Base-by-base conservation (phyloP, 2,329 filamentous ascomycete genomes). In the Diaporthe sp. region DNA sequence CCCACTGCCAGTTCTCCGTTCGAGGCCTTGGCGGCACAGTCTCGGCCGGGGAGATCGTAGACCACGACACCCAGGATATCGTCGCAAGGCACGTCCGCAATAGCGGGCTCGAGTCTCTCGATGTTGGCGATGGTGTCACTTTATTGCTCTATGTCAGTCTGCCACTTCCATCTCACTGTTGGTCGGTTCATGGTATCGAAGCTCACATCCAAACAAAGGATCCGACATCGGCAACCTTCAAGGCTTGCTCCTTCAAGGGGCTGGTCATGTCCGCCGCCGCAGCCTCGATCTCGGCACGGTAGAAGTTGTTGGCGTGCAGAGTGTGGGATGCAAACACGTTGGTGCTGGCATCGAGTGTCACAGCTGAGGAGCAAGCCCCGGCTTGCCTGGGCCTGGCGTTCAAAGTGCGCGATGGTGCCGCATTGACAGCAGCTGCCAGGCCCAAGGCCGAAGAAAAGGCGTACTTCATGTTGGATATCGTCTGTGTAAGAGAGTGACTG, bases 171-270 rank as follows among this genome's bases (percentile, higher is more conserved):
- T 9, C 9, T 58, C 19, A 35, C 12, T 37, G 10, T 12, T 25
- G 13, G 12, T 37, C 55, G 55, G 6, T 15, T 13, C 10, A 13
- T 4, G 4, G 2, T 5, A 15, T 12, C 4, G 12, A 15, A 13
- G 79, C 81, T 79, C 75, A 82, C 80, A 84, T 78, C 83, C 83
- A 85, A 69, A 84, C 76, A 79, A 86, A 85, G 77, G 80, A 81
- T 59, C 83, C 83, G 65, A 84, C 77, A 47, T 84, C 80, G 70
- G 83, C 83, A 53, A 84, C 83, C 47, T 68, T 68, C 63, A 39
- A 4, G 15, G 63, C 63, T 10, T 68, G 63, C 78, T 81, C 79
- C 61, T 77, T 76, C 39, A 59, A 5, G 42, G 83, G 82, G 27
- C 78, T 63, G 4, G 77, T 78, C 63, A 84, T 79, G 72, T 74